Base-by-base conservation (phyloP, 1,284 basidiomycete genomes). In the Pseudomicrostroma phylloplanum region DNA sequence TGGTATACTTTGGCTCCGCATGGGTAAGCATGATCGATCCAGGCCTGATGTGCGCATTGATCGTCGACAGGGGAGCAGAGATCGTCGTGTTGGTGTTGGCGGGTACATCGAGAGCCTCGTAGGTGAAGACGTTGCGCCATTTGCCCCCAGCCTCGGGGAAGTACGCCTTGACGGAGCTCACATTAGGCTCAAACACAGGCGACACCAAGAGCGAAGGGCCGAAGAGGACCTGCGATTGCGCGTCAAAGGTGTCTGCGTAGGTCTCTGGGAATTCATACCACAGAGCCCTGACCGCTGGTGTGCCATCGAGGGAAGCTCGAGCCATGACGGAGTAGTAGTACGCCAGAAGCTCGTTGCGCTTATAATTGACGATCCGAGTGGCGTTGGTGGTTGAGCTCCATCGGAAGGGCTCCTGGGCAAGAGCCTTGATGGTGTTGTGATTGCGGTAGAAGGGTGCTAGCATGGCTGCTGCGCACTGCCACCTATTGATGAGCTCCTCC, bases 91-190 rank as follows among this genome's bases (percentile, higher is more conserved):
- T 82, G 21, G 69, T 72, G 21, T 81, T 81, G 11, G 73, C 56
- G 7, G 79, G 74, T 77, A 80, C 66, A 82, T 79, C 48, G 84
- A 83, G 46, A 8, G 81, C 81, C 41, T 83, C 81, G 70, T 88
- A 86, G 0, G 86, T 88, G 79, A 86, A 89, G 85, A 87, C 89
- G 78, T 90, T 88, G 59, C 87, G 83, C 88, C 87, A 90, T 61
- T 59, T 64, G 6, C 70, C 68, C 2, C 66, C 66, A 0, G 69
- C 68, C 13, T 26, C 39, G 1, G 70, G 70, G 64, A 73, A 73
- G 40, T 70, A 49, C 9, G 55, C 84, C 81, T 12, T 80, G 57
- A 72, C 59, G 4, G 55, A 15, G 17, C 60, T 67, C 12, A 67
- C 69, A 30, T 73, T 72, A 1, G 70, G 70, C 46, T 68, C 61